phyloP scores from a whole-genome alignment of 768 basidiomycete genomes.

The Suillus paluster region DNA sequence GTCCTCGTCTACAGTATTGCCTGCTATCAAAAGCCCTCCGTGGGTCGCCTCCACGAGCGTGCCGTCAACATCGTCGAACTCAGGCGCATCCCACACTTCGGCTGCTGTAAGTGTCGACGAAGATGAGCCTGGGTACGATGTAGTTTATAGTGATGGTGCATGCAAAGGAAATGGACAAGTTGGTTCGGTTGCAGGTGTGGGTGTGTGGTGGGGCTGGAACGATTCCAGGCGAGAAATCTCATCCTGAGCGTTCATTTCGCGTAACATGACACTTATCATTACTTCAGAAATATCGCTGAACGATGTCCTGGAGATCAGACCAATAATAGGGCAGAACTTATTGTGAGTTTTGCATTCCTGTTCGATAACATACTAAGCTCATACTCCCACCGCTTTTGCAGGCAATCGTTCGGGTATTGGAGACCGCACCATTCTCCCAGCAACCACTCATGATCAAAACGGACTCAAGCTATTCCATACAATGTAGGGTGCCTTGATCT shows the following conservation, averaged over 20 bases:
- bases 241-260: neutral
- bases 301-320: conserved; percentile 84
- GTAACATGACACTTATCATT: neutral
- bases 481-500: conserved; percentile 52
- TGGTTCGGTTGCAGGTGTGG: conserved; percentile 76
- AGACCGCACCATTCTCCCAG: conserved; percentile 62
- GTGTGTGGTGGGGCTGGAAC: conserved; percentile 84
- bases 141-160: conserved; percentile 89
- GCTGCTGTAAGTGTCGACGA: conserved; percentile 9
- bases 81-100: neutral
- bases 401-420: conserved; percentile 86
- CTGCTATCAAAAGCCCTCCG: neutral
- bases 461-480: conserved; percentile 84
- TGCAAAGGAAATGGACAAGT: conserved; percentile 80
- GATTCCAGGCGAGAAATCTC: conserved; percentile 58
- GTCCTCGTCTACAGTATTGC: conserved; percentile 34
- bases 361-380: neutral
- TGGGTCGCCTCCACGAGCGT: neutral
- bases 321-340: conserved; percentile 88
- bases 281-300: conserved; percentile 77
- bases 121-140: conserved; percentile 38
- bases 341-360: conserved; percentile 49
- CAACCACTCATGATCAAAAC: conserved; percentile 75
- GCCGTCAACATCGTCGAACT: neutral
- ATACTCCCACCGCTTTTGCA: conserved; percentile 32